These are phyloP conservation scores for Apiospora aurea DNA, from an alignment of 2,329 filamentous ascomycete genomes.

Conservation along the genomic window DNA sequence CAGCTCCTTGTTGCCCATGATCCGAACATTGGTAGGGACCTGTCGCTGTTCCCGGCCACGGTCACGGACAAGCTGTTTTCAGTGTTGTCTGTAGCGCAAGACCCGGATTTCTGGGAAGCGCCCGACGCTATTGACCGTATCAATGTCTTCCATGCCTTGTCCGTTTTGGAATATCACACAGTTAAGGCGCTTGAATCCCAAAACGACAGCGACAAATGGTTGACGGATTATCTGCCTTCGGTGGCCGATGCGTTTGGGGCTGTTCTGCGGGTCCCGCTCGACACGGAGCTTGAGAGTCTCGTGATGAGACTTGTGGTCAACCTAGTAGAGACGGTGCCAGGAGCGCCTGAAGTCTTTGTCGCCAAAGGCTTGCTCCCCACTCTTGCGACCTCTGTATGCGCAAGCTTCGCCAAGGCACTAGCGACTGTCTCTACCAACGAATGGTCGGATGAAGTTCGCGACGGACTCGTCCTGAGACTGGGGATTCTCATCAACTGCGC, in stretches of 20 bases:
- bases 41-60: constrained; percentile 56
- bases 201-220: constrained; percentile 51
- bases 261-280: constrained; percentile 45
- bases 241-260: constrained; percentile 57
- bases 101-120: constrained; percentile 46
- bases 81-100: constrained; percentile 47
- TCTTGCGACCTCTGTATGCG: constrained; percentile 58
- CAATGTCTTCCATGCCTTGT: constrained; percentile 52
- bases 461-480: constrained; percentile 78
- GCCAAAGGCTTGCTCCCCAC: constrained; percentile 60
- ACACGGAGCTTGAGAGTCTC: constrained; percentile 52
- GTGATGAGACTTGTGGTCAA: constrained; percentile 80
- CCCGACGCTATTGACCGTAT: constrained; percentile 41
- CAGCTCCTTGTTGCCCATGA: constrained; percentile 63
- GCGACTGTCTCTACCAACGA: constrained; percentile 55
- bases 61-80: constrained; percentile 57
- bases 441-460: constrained; percentile 61
- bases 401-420: constrained; percentile 57
- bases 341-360: constrained; percentile 73
- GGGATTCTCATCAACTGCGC: constrained; percentile 88
- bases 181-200: constrained; percentile 54
- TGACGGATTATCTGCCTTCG: constrained; percentile 56
- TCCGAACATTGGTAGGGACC: constrained; percentile 53
- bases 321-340: constrained; percentile 80
- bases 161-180: constrained; percentile 62